Evolutionary conservation across 805 yeast species (phyloP).

Genomic region (Kluyveromyces siamensis): DNA sequence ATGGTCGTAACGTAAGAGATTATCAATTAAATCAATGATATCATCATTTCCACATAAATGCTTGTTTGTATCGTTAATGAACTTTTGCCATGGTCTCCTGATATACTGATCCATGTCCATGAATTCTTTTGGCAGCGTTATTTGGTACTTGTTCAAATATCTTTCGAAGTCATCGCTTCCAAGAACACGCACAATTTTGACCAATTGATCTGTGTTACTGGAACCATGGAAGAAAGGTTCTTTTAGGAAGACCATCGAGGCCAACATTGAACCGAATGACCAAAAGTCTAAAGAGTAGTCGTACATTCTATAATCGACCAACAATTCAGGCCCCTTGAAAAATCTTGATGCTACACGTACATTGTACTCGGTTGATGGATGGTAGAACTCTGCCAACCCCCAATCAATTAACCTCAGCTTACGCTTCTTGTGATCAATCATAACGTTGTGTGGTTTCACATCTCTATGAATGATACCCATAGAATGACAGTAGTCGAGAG

Average conservation of each 20-base stretch:
- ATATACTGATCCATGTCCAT: conserved; percentile 68
- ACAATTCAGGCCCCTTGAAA: conserved; percentile 87
- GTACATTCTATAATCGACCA: conserved; percentile 78
- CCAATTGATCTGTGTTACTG: conserved; percentile 83
- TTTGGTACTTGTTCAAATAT: conserved; percentile 63
- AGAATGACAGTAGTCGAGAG: conserved; percentile 83
- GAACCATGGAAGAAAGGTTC: conserved; percentile 92
- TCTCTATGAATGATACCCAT: conserved; percentile 96
- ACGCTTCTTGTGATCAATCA: conserved; percentile 76
- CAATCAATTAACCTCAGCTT: conserved; percentile 81
- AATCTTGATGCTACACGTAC: conserved; percentile 91
- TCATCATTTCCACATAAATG: conserved; percentile 56
- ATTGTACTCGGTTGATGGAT: conserved; percentile 79
- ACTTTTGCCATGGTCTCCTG: conserved; percentile 79
- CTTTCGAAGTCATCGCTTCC: conserved; percentile 74
- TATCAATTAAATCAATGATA: conserved; percentile 73
- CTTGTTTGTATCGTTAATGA: conserved; percentile 61
- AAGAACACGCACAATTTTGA: conserved; percentile 77
- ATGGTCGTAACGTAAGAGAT: conserved; percentile 76
- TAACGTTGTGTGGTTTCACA: conserved; percentile 91
- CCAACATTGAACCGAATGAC: conserved; percentile 91
- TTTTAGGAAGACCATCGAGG: conserved; percentile 79
- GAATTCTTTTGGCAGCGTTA: conserved; percentile 65
- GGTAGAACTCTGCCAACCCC: conserved; percentile 94
- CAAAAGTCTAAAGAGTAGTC: conserved; percentile 89